phyloP scores from a whole-genome alignment of 495 filamentous ascomycete genomes.

The Aspergillus nanangensis region DNA sequence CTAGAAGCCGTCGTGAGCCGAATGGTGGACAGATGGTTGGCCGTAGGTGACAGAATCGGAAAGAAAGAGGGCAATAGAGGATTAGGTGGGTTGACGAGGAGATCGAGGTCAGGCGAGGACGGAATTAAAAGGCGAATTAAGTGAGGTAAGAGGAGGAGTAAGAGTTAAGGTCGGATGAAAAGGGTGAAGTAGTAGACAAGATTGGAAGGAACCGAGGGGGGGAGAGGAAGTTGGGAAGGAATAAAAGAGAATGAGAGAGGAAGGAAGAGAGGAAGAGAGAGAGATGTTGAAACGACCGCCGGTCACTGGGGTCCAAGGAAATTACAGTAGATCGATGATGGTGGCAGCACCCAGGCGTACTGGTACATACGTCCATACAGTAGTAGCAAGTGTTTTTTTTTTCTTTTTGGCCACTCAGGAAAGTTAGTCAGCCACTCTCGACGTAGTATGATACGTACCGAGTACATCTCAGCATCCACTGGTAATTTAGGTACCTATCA shows the following conservation, averaged over 20 bases:
- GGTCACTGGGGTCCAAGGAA: constrained; percentile 13
- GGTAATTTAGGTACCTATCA: too few species aligned
- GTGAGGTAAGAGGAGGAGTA: constrained; percentile 2
- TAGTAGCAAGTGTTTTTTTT: too few species aligned
- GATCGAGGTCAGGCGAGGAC: constrained; percentile 1
- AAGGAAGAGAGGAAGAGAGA: constrained; percentile 20
- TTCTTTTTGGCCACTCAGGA: too few species aligned
- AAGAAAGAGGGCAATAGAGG: constrained; percentile 8
- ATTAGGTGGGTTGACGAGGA: constrained; percentile 12
- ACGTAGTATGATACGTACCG: too few species aligned
- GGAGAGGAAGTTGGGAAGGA: constrained; percentile 11
- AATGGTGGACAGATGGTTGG: not conserved
- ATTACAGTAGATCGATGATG: constrained; percentile 1
- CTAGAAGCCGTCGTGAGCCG: too few species aligned
- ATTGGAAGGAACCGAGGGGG: constrained; percentile 2
- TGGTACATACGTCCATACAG: too few species aligned
- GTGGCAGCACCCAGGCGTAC: not conserved
- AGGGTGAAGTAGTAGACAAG: constrained; percentile 1
- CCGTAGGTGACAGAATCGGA: too few species aligned
- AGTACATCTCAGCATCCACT: too few species aligned
- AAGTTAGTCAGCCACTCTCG: too few species aligned
- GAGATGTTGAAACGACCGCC: constrained; percentile 14
- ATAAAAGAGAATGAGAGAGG: constrained; percentile 15
- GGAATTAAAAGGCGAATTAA: not conserved
- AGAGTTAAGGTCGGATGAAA: constrained; percentile 4